These are phyloP conservation scores for Nyctanthes arbortristis DNA, from an alignment of 257 asterid genomes.

Conservation along the genomic window DNA sequence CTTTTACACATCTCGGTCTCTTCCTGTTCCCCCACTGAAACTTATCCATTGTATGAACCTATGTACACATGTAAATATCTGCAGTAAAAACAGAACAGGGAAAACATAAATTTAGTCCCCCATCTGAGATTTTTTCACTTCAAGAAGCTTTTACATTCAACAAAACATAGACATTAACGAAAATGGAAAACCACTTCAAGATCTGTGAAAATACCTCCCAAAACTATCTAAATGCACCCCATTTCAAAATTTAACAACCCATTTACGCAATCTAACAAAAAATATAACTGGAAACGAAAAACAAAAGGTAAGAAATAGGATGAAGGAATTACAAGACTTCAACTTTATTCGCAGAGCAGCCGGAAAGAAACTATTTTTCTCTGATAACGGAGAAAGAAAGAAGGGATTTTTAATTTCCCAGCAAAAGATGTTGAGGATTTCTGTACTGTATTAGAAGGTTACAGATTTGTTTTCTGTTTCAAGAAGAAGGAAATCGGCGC, in stretches of 20 bases:
- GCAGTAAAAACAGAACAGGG: slow-evolving; percentile 11
- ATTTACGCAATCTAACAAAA: slow-evolving; percentile 35
- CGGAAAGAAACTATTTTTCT: not conserved
- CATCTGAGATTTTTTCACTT: slow-evolving; percentile 37
- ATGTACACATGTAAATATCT: slow-evolving; percentile 24
- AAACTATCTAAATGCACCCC: not conserved
- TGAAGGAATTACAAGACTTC: not conserved
- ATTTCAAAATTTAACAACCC: slow-evolving; percentile 20
- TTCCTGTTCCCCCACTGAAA: slow-evolving; percentile 89
- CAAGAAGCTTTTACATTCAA: slow-evolving; percentile 1
- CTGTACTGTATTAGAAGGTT: not conserved
- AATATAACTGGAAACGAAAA: not conserved
- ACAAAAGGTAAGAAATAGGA: not conserved
- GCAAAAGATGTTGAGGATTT: slow-evolving; percentile 6
- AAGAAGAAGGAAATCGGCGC: slow-evolving; percentile 5
- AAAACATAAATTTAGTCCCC: not conserved
- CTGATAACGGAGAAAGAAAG: not conserved
- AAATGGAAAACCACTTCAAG: slow-evolving; percentile 48
- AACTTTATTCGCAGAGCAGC: slow-evolving; percentile 10
- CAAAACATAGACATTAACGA: slow-evolving; percentile 6
- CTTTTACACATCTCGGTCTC: slow-evolving; percentile 74
- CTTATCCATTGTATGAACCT: slow-evolving; percentile 46
- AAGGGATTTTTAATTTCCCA: not conserved
- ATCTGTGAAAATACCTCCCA: slow-evolving; percentile 30
- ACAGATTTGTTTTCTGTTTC: slow-evolving; percentile 6